Evolutionary conservation across 768 basidiomycete genomes (phyloP), one percentile per base, ranked within the genome.

Genomic region (Boletus rubescentipes): DNA sequence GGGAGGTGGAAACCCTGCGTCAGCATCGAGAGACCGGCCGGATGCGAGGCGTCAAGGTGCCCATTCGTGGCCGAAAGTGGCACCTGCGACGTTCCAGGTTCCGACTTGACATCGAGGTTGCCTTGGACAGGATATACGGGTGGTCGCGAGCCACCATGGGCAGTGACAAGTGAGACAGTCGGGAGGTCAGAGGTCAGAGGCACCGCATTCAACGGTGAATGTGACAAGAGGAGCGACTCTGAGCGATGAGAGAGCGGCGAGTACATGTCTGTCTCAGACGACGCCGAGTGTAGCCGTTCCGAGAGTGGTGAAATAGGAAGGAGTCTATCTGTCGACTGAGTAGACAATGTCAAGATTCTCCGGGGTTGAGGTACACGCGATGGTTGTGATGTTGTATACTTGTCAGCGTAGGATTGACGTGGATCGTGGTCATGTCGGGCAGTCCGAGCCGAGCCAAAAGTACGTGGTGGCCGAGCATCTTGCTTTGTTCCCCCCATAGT

Each of bases 301-400:
- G 66, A 61, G 21, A 61, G 57, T 4, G 65, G 59, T 6, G 66
- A 61, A 39, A 49, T 20, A 9, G 61, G 39, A 23, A 65, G 57
- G 2, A 64, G 59, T 40, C 59, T 51, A 31, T 67, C 66, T 2
- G 55, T 59, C 9, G 68, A 66, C 11, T 51, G 58, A 5, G 43
- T 53, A n/a, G 61, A 62, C 15, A 48, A 14, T 5, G 46, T 41
- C 42, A 47, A 23, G 15, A 44, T 31, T 8, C 35, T 51, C 35
- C 15, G 53, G 23, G 48, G 21, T 26, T 23, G 55, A 35, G 55
- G 44, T n/a, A 5, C 18, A 1, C 23, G 54, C 23, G 50, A 45
- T 6, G n/a, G 2, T 15, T 5, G 46, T 21, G 32, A 32, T 15
- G 55, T 4, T n/a, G 12, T 10, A 35, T 45, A 9, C 23, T 37